Evolutionary conservation across 768 basidiomycete species (phyloP), one percentile per base, ranked within the genome.

Genomic region (Pleurotus tuoliensis): DNA sequence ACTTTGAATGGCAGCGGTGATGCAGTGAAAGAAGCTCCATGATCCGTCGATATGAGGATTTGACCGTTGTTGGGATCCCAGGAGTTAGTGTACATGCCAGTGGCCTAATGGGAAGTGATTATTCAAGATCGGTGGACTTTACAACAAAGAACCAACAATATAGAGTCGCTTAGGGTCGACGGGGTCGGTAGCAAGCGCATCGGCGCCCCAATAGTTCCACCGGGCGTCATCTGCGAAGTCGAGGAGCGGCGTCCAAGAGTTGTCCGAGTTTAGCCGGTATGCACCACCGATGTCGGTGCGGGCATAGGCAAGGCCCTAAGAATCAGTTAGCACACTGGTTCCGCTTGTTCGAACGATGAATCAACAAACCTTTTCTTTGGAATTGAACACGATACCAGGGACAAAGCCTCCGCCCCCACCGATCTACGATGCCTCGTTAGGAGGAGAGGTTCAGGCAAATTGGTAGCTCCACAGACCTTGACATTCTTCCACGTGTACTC

Each of bases 261-360:
- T 79, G 61, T 84, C 80, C 1, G 81, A 40, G 63, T 86, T 85
- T 63, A 87, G 68, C 62, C 75, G 82, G 67, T 86, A 86, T 18
- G 81, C 83, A 24, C 83, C 84, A 54, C 84, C 84, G 38, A 87
- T 84, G 66, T 86, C 85, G 7, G 84, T 85, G 20, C 85, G 80
- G n/a, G 81, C 83, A 65, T 82, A 86, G 2, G 80, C 83, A 9
- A 86, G 66, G 30, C 83, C 84, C 75, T 82, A 49, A 4, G 39
- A 16, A 44, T 11, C 47, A 16, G 51, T 51, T 24, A 43, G 9
- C 30, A 50, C 30, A 45, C 30, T 34, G 18, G 34, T 40, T 54
- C 30, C 24, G 18, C 13, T 15, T 47, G 22, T 15, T 47, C 15
- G 46, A 47, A 25, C 46, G 12, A 18, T 25, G 22, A 7, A 20